Conservation (phyloP, 257 asterid genomes). For the Ballota nigra region DNA sequence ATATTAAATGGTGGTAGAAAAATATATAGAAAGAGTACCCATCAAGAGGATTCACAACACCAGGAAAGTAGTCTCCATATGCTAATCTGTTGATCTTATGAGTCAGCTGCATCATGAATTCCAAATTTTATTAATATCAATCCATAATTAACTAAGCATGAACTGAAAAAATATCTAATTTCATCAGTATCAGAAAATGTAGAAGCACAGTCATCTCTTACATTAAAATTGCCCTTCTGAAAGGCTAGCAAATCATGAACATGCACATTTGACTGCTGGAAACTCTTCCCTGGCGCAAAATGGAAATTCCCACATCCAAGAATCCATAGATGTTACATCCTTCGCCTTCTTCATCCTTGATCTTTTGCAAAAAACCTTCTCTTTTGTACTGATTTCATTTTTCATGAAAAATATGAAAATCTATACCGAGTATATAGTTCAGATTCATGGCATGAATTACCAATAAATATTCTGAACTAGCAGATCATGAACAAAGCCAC, state of each 20-base stretch:
- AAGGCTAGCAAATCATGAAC: constrained; percentile 86
- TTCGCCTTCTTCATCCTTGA: constrained; percentile 96
- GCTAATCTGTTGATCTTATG: constrained; percentile 87
- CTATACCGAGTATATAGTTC: constrained; percentile 7
- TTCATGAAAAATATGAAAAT: constrained; percentile 15
- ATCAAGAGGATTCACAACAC: constrained; percentile 96
- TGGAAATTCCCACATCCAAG: constrained; percentile 97
- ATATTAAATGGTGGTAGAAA: constrained; percentile 4
- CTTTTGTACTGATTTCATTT: constrained; percentile 69
- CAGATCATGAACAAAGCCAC: too few relatives aligned
- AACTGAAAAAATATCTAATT: constrained; percentile 1
- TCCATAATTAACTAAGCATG: not conserved
- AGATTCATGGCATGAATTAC: constrained; percentile 2
- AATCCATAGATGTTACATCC: constrained; percentile 93
- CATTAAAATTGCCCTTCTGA: constrained; percentile 96
- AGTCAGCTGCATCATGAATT: constrained; percentile 57
- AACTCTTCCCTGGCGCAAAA: constrained; percentile 99
- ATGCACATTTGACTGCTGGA: constrained; percentile 84
- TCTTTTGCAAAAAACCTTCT: constrained; percentile 91
- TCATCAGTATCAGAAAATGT: not conserved
- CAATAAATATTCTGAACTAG: not conserved
- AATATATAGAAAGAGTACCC: constrained; percentile 49
- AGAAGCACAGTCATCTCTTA: constrained; percentile 40
- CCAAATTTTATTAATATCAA: constrained; percentile 20
- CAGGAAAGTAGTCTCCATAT: constrained; percentile 88